phyloP scores from a whole-genome alignment of 768 basidiomycete species.

The Clavaria fumosa region DNA sequence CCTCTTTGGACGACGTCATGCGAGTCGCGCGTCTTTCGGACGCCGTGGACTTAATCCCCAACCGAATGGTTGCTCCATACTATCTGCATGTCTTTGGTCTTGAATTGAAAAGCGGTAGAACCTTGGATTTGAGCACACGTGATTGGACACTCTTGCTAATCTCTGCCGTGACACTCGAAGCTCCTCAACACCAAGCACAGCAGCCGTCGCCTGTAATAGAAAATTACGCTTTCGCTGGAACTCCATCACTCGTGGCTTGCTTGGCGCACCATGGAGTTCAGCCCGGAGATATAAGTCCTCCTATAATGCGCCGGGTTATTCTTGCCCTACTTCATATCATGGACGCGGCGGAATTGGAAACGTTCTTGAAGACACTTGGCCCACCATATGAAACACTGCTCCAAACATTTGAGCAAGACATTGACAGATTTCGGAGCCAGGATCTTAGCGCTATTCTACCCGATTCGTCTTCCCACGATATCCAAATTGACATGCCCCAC shows the following conservation, averaged over 20 bases:
- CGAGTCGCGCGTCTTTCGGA: conserved; percentile 22
- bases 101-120: conserved; percentile 16
- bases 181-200: no score
- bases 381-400: conserved; percentile 17
- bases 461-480: no score
- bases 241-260: conserved; percentile 29
- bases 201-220: no score
- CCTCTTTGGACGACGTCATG: conserved; percentile 17
- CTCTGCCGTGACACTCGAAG: conserved; percentile 20
- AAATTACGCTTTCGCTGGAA: no score
- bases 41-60: conserved; percentile 19
- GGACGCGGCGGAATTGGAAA: conserved; percentile 15
- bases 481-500: conserved; percentile 7
- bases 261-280: conserved; percentile 20
- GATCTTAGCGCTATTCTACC: neutral
- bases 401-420: conserved; percentile 10
- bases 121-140: conserved; percentile 19
- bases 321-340: conserved; percentile 14
- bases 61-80: conserved; percentile 21
- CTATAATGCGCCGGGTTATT: conserved; percentile 16
- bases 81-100: conserved; percentile 32
- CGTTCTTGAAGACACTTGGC: conserved; percentile 19
- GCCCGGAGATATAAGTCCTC: conserved; percentile 16
- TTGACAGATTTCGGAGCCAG: neutral
- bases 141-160: conserved; percentile 36